A percentile compares a stretch with the other conserved stretches of the same genome.
phyloP scores from a whole-genome alignment of 441 rosid species.

The Jatropha podagrica region DNA sequence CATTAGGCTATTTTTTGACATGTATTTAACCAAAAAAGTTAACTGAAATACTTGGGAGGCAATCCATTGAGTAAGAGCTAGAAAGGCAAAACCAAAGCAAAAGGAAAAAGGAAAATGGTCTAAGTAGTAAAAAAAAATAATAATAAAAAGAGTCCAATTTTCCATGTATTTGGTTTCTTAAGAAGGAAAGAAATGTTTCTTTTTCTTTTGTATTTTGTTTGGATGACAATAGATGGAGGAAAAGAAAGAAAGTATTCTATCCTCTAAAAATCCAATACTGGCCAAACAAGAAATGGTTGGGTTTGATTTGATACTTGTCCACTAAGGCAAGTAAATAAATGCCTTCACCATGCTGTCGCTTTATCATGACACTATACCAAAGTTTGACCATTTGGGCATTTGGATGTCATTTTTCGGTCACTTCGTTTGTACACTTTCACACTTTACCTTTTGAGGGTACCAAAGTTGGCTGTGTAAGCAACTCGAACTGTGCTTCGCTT shows the following conservation, averaged over 20 bases:
- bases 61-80: neutral
- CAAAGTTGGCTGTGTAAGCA: too few species aligned
- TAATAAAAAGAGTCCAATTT: neutral
- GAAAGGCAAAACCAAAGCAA: neutral
- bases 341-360: too few species aligned
- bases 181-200: neutral
- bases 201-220: too few species aligned
- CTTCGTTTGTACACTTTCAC: too few species aligned
- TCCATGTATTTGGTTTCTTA: neutral
- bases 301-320: constrained; percentile 22
- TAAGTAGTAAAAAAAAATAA: neutral
- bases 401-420: too few species aligned
- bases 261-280: neutral
- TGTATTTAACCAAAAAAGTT: neutral
- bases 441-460: too few species aligned
- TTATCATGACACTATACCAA: too few species aligned
- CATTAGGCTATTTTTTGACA: too few species aligned
- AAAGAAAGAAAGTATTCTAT: neutral
- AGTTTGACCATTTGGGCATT: too few species aligned
- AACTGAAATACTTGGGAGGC: neutral
- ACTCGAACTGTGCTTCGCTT: too few species aligned
- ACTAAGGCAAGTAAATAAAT: constrained; percentile 28
- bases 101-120: too few species aligned
- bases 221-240: neutral
- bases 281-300: constrained; percentile 3